Evolutionary conservation across 768 basidiomycete species (phyloP).

Genomic region (Lentinula sp.): DNA sequence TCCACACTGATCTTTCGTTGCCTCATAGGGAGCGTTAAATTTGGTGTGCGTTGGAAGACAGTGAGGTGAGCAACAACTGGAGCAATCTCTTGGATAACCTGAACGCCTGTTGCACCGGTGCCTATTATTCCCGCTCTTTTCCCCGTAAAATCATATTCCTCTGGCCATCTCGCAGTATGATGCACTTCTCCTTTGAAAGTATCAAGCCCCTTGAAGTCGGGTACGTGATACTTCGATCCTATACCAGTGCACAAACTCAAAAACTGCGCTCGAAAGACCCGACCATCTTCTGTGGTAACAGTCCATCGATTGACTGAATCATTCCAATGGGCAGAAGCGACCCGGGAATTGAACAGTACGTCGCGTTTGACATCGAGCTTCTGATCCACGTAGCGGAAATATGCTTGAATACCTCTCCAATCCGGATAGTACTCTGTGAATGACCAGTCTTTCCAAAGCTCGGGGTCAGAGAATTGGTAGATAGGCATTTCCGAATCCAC

Average conservation of each 20-base stretch:
- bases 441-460: background rate
- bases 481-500: slow-evolving; percentile 5
- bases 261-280: background rate
- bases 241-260: slow-evolving; percentile 5
- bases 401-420: background rate
- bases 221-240: background rate
- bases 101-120: slow-evolving; percentile 3
- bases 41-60: slow-evolving; percentile 11
- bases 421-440: background rate
- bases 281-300: background rate
- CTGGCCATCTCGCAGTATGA: slow-evolving; percentile 4
- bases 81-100: slow-evolving; percentile 9
- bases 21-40: slow-evolving; percentile 3
- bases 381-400: slow-evolving; percentile 3
- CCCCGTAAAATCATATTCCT: background rate
- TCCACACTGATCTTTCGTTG: background rate
- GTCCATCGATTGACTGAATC: background rate
- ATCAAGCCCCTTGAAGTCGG: slow-evolving; percentile 4
- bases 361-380: slow-evolving; percentile 2
- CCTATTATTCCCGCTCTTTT: slow-evolving; percentile 6
- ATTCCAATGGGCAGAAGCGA: slow-evolving; percentile 1
- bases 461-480: slow-evolving; percentile 6
- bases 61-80: slow-evolving; percentile 6
- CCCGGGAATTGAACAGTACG: slow-evolving; percentile 3
- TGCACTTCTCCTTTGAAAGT: background rate